These are phyloP conservation scores for Pneumocystis oryctolagi DNA, from an alignment of 1,139 yeast species.

Conservation along the genomic window DNA sequence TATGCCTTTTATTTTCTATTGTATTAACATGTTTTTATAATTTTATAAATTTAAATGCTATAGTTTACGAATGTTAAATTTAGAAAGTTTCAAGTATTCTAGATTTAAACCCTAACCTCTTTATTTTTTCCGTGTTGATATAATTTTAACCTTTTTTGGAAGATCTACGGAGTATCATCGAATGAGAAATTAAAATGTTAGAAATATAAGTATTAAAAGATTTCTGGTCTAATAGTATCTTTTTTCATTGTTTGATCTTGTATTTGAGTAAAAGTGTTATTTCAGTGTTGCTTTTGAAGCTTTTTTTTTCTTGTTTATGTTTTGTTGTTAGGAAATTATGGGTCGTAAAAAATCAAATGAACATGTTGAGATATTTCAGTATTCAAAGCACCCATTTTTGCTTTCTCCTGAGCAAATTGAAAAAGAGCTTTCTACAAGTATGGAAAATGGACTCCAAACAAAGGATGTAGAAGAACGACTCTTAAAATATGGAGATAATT, in stretches of 20 bases:
- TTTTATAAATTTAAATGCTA: no score
- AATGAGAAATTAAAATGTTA: background rate
- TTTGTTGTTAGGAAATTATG: background rate
- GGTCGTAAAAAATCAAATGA: background rate
- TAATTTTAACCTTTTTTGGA: background rate
- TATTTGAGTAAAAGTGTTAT: background rate
- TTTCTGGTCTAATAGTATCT: background rate
- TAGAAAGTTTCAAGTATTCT: background rate
- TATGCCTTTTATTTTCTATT: background rate
- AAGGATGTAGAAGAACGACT: slow-evolving; percentile 27
- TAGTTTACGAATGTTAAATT: no score
- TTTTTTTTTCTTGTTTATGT: background rate
- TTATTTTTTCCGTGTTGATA: background rate
- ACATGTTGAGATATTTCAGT: background rate
- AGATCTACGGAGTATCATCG: background rate
- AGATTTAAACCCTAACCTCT: background rate
- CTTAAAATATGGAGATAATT: slow-evolving; percentile 40
- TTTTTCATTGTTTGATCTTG: background rate
- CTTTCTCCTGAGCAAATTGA: slow-evolving; percentile 9
- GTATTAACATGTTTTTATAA: background rate
- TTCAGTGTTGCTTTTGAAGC: background rate
- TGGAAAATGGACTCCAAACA: slow-evolving; percentile 35
- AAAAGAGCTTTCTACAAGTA: slow-evolving; percentile 27
- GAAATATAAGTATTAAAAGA: background rate
- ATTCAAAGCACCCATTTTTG: slow-evolving; percentile 1